Evolutionary conservation across 2,329 filamentous ascomycete genomes (phyloP).

Genomic region (Nannizziopsis arthrosporioides): DNA sequence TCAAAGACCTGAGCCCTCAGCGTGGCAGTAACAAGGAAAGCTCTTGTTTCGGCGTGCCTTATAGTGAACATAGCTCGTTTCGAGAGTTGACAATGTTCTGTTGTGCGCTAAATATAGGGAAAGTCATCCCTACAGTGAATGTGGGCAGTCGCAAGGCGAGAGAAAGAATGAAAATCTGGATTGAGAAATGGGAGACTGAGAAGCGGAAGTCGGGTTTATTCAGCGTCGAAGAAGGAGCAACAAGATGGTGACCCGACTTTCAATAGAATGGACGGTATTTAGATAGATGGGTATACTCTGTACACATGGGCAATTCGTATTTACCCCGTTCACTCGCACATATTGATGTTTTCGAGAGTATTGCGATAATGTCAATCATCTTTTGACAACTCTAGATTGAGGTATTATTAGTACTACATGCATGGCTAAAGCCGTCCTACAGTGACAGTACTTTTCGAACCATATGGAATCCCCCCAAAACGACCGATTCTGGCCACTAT

Average conservation of each 20-base stretch:
- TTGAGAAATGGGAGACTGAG: slow-evolving; percentile 52
- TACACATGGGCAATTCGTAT: too few relatives aligned
- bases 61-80: slow-evolving; percentile 92
- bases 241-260: slow-evolving; percentile 18
- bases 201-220: slow-evolving; percentile 53
- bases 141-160: slow-evolving; percentile 52
- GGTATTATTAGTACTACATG: too few relatives aligned
- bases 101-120: slow-evolving; percentile 74
- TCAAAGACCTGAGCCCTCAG: slow-evolving; percentile 64
- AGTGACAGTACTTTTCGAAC: too few relatives aligned
- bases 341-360: too few relatives aligned
- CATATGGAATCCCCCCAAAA: too few relatives aligned
- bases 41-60: slow-evolving; percentile 86
- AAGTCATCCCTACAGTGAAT: slow-evolving; percentile 89
- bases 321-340: too few relatives aligned
- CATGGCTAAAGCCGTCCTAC: too few relatives aligned
- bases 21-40: slow-evolving; percentile 71
- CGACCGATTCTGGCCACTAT: too few relatives aligned
- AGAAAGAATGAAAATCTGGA: slow-evolving; percentile 56
- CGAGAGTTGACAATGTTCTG: slow-evolving; percentile 88
- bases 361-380: neutral
- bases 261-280: neutral
- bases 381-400: too few relatives aligned
- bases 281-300: neutral
- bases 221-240: slow-evolving; percentile 25